Evolutionary conservation across 371 early-diverging fungal species (phyloP), one percentile per base, ranked within the genome.

Genomic region (Actinomortierella ambigua): DNA sequence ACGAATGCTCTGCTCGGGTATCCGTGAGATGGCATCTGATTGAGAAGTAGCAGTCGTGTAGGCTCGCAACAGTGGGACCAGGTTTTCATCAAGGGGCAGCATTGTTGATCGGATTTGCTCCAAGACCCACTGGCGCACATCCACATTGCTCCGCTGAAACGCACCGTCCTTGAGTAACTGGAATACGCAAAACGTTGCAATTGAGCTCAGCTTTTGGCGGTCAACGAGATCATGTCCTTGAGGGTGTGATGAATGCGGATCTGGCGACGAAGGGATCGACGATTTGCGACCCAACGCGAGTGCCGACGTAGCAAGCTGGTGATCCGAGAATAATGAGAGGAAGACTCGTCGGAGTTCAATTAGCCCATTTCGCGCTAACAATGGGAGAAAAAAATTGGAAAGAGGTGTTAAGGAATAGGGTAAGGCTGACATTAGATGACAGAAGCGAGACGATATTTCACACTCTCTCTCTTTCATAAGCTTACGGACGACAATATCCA

Each of bases 81-180:
- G 62, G 55, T 73, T 67, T 50, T 55, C 53, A 24, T 73, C 75
- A 39, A 73, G 59, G 14, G 75, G 75, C 14, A 67, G 42, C 2
- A 63, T 61, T 8, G 68, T 57, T 7, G 64, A 59, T 7, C 63
- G 60, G 20, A 73, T 73, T 23, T 63, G 67, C n/a, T 60, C 61
- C 57, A 73, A 53, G 24, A 73, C 60, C 75, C 75, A 73, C 1
- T 41, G 23, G 11, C 67, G 75, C 14, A 67, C 68, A 51, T 73
- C 75, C 43, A 53, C 67, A 2, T 52, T 39, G 46, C 75, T 67
- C 29, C 57, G 63, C 39, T 67, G 67, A 46, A 73, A 73, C 1
- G 57, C 59, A 17, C 60, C 75, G 15, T 59, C 61, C 26, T 73
- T 63, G 28, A 73, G 52, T 23, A 73, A 24, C 42, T 73, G 63